These are phyloP conservation scores for Mycosphaerella sp. DNA, from an alignment of 2,329 filamentous ascomycete genomes.

Conservation along the genomic window DNA sequence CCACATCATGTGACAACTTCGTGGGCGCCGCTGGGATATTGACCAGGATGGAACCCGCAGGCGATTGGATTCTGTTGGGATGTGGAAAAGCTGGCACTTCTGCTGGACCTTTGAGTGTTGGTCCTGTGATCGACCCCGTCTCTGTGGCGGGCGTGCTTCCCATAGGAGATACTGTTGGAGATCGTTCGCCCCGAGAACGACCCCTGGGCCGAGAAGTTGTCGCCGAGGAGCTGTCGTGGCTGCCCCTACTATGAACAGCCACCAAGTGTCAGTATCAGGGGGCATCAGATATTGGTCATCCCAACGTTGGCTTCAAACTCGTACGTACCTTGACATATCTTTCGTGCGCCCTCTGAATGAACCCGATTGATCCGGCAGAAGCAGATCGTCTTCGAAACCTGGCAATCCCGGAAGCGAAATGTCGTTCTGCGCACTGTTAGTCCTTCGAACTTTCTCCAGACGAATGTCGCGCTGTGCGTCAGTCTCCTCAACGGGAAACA, in stretches of 20 bases:
- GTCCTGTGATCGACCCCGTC: background rate
- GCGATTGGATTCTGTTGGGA: background rate
- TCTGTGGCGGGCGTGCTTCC: background rate
- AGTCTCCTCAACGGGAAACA: background rate
- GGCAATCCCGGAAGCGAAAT: background rate
- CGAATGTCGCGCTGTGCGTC: background rate
- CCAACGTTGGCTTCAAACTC: background rate
- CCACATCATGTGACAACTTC: constrained; percentile 9
- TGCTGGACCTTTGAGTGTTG: background rate
- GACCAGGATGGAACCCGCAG: background rate
- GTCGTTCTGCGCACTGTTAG: constrained; percentile 5
- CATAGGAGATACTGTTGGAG: background rate
- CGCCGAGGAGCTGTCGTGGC: background rate
- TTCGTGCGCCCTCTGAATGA: background rate
- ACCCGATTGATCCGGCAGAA: background rate
- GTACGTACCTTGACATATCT: background rate
- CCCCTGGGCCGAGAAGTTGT: background rate
- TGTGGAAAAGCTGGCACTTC: background rate
- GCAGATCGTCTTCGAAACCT: constrained; percentile 11
- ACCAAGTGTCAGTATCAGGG: background rate
- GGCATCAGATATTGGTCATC: background rate
- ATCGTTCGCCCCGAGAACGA: background rate
- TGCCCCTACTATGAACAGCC: background rate
- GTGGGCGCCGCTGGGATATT: background rate
- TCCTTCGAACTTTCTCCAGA: background rate